Evolutionary conservation across 192 early-diverging fungal genomes (phyloP).

Genomic region (Coemansia aciculifera): DNA sequence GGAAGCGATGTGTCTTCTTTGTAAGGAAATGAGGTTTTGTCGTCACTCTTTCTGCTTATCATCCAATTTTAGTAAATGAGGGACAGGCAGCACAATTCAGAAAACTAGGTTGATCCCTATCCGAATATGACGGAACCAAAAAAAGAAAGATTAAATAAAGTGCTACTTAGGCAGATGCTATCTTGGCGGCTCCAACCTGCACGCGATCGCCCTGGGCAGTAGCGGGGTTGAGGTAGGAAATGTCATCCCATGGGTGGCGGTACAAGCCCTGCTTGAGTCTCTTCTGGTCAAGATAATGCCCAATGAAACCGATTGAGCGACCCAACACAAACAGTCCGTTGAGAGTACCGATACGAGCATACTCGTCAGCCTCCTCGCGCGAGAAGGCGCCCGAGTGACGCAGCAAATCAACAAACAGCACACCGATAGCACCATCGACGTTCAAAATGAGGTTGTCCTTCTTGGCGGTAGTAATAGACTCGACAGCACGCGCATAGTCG

Average conservation of each 20-base stretch:
- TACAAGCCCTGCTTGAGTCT: conserved; percentile 97
- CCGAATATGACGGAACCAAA: too few relatives aligned
- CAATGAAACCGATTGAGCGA: conserved; percentile 94
- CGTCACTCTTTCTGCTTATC: neutral
- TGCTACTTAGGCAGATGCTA: conserved; percentile 15
- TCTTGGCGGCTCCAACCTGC: conserved; percentile 55
- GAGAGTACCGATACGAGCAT: conserved; percentile 90
- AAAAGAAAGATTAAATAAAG: too few relatives aligned
- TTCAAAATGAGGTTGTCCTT: conserved; percentile 98
- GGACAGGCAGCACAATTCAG: too few relatives aligned
- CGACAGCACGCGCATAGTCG: conserved; percentile 91
- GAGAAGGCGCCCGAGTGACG: conserved; percentile 91
- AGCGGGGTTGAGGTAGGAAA: conserved; percentile 74
- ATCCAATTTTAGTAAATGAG: neutral
- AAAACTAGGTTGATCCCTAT: too few relatives aligned
- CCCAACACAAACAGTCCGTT: conserved; percentile 97
- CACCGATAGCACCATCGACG: conserved; percentile 92
- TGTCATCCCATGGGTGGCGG: conserved; percentile 98
- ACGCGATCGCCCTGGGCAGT: conserved; percentile 48
- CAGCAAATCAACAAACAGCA: conserved; percentile 94
- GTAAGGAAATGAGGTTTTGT: neutral
- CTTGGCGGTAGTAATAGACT: conserved; percentile 94
- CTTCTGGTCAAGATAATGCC: conserved; percentile 97
- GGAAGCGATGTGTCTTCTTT: neutral
- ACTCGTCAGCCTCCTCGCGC: conserved; percentile 93